Percentiles rank a stretch among this genome's conserved stretches.
These are phyloP conservation scores for Agrostemma githago DNA, from an alignment of 148 eudicot genomes.

Conservation along the genomic window DNA sequence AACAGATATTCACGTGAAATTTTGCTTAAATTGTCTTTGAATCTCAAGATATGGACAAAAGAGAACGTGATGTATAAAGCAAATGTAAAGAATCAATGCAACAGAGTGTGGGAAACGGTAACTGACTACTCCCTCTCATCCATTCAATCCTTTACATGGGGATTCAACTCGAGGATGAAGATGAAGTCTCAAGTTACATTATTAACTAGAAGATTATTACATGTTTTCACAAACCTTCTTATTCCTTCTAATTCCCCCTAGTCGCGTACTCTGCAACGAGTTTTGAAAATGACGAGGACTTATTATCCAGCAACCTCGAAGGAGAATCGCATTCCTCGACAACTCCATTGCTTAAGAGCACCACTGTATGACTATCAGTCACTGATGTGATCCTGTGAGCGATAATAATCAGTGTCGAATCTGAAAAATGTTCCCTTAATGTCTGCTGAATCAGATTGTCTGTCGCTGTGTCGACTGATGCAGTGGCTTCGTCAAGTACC, in stretches of 20 bases:
- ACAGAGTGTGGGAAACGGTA: too few relatives aligned
- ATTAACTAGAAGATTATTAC: background rate
- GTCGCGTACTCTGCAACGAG: slow-evolving; percentile 19
- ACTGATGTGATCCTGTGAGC: slow-evolving; percentile 26
- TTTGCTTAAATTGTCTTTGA: too few relatives aligned
- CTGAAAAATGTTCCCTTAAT: slow-evolving; percentile 13
- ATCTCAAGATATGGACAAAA: too few relatives aligned
- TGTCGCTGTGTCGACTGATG: slow-evolving; percentile 21
- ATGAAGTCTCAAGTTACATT: background rate
- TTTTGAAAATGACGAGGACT: slow-evolving; percentile 17
- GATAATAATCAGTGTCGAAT: slow-evolving; percentile 20
- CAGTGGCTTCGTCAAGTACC: slow-evolving; percentile 22
- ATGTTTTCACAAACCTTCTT: background rate
- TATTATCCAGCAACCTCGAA: slow-evolving; percentile 11
- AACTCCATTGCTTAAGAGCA: slow-evolving; percentile 13
- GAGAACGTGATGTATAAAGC: too few relatives aligned
- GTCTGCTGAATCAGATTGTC: slow-evolving; percentile 22
- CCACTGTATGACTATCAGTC: slow-evolving; percentile 18
- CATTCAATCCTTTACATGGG: too few relatives aligned
- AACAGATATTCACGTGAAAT: too few relatives aligned
- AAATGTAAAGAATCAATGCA: too few relatives aligned
- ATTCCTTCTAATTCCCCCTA: slow-evolving; percentile 8
- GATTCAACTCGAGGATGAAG: background rate
- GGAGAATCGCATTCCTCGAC: slow-evolving; percentile 23
- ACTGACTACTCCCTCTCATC: too few relatives aligned